These are phyloP conservation scores for Phytomonas sp. DNA, from an alignment of 208 protist species.

Conservation along the genomic window DNA sequence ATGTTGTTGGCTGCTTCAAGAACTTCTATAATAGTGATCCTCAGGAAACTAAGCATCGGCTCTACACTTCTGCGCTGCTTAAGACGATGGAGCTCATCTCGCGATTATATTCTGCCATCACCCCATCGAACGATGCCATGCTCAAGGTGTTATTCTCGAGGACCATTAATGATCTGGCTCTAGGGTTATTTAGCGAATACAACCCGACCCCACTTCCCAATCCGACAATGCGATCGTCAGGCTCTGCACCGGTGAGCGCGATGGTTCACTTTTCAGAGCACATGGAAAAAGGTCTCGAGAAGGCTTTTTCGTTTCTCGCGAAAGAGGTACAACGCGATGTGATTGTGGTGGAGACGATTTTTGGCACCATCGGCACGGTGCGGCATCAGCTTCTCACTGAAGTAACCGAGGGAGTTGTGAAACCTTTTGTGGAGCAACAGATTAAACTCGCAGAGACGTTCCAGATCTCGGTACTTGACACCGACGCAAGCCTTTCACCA, in stretches of 20 bases:
- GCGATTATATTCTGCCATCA: conserved; percentile 60
- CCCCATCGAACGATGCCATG: conserved; percentile 55
- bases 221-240: conserved; percentile 29
- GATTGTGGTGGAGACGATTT: conserved; percentile 75
- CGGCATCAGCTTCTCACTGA: conserved; percentile 71
- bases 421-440: conserved; percentile 67
- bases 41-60: conserved; percentile 49
- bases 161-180: conserved; percentile 61
- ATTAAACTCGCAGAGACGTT: conserved; percentile 70
- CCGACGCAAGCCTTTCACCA: conserved; percentile 51
- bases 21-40: conserved; percentile 53
- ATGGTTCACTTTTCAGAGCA: conserved; percentile 61
- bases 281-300: conserved; percentile 43
- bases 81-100: conserved; percentile 74
- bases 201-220: conserved; percentile 47
- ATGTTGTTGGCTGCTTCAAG: conserved; percentile 72
- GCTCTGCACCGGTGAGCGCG: conserved; percentile 24
- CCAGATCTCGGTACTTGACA: conserved; percentile 36
- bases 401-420: conserved; percentile 72
- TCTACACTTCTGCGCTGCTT: conserved; percentile 57
- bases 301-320: conserved; percentile 57
- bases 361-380: conserved; percentile 62
- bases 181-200: conserved; percentile 61
- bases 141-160: conserved; percentile 61
- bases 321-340: conserved; percentile 66